A percentile compares a stretch with the other conserved stretches of the same genome.
phyloP scores from a whole-genome alignment of 1,284 basidiomycete genomes.

The Lentinus polychrous region DNA sequence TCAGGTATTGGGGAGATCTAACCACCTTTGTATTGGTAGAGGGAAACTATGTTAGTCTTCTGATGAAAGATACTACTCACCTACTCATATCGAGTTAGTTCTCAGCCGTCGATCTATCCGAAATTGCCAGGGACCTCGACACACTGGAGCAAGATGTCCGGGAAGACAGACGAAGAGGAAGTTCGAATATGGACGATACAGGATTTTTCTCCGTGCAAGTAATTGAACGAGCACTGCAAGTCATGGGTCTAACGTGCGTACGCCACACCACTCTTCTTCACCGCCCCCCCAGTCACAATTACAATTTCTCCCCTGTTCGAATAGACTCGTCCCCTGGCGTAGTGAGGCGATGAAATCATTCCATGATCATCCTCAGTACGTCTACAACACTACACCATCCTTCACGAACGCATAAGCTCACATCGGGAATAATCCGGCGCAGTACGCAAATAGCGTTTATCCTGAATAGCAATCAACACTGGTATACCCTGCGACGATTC shows the following conservation, averaged over 20 bases:
- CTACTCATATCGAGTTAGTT: slow-evolving; percentile 43
- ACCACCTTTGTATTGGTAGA: slow-evolving; percentile 39
- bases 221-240: slow-evolving; percentile 71
- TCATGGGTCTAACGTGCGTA: slow-evolving; percentile 73
- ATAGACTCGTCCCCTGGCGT: slow-evolving; percentile 74
- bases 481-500: slow-evolving; percentile 86
- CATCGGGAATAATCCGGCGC: not conserved
- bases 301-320: not conserved
- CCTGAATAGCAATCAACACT: slow-evolving; percentile 82
- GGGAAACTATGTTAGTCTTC: slow-evolving; percentile 55
- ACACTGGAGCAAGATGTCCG: slow-evolving; percentile 35
- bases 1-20: not conserved
- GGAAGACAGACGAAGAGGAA: slow-evolving; percentile 33
- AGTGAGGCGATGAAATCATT: slow-evolving; percentile 75
- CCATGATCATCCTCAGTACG: slow-evolving; percentile 76
- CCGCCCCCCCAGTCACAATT: not conserved
- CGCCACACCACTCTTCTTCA: slow-evolving; percentile 3
- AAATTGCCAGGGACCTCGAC: slow-evolving; percentile 69
- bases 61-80: not conserved
- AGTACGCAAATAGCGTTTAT: slow-evolving; percentile 86
- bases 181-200: slow-evolving; percentile 86
- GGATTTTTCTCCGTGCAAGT: slow-evolving; percentile 88
- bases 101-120: slow-evolving; percentile 79
- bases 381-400: slow-evolving; percentile 8
- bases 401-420: not conserved